Conservation (phyloP, 78 protist species). For the Emiliania huxleyi region DNA sequence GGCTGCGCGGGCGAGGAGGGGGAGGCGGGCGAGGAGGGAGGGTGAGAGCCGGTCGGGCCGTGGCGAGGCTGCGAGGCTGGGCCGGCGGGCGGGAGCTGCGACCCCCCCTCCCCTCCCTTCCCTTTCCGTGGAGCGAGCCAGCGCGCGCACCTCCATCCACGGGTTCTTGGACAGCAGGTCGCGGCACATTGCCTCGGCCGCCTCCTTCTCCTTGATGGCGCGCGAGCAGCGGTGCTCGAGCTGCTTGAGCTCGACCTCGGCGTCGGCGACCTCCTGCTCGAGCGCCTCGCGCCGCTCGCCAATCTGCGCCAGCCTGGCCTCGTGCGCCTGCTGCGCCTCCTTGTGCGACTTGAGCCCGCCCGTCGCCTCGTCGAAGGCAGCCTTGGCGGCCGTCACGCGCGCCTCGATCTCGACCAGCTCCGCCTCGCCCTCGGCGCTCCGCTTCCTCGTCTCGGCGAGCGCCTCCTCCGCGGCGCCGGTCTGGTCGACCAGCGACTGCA, state of each 20-base stretch:
- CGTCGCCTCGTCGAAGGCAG: neutral
- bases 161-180: conserved; percentile 24
- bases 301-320: neutral
- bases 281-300: neutral
- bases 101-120: no score
- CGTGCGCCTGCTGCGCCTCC: neutral
- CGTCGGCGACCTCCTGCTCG: neutral
- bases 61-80: no score
- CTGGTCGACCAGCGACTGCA: neutral
- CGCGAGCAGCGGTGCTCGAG: neutral
- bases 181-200: neutral
- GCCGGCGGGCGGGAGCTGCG: no score
- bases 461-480: neutral
- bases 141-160: conserved; percentile 78
- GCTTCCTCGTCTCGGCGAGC: neutral
- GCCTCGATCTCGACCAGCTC: neutral
- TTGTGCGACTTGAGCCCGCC: neutral
- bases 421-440: neutral
- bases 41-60: no score
- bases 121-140: no score
- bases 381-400: neutral
- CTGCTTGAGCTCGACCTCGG: neutral
- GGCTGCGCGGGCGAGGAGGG: no score
- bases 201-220: conserved; percentile 32
- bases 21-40: no score